A percentile compares a stretch with the other conserved stretches of the same genome.
Conservation (phyloP, 352 stramenopile genomes). For the Globisporangium sylvaticum region DNA sequence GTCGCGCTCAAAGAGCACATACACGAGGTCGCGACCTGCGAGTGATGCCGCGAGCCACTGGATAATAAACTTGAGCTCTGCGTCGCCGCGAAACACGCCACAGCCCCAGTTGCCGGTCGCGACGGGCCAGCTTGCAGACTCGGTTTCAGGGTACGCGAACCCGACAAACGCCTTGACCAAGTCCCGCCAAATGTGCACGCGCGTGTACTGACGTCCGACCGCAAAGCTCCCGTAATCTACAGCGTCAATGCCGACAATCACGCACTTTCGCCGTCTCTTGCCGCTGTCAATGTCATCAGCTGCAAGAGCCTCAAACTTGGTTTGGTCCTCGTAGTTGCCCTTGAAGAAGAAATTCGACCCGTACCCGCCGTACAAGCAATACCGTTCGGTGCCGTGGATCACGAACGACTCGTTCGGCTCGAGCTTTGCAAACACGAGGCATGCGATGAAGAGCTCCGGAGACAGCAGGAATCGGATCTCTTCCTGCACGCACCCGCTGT, state of each 20-base stretch:
- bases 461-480: slow-evolving; percentile 82
- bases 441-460: slow-evolving; percentile 64
- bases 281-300: slow-evolving; percentile 8
- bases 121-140: slow-evolving; percentile 36
- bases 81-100: slow-evolving; percentile 67
- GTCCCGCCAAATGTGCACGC: slow-evolving; percentile 50
- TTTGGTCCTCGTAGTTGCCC: slow-evolving; percentile 39
- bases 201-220: slow-evolving; percentile 44
- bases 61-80: slow-evolving; percentile 78
- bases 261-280: slow-evolving; percentile 35
- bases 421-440: slow-evolving; percentile 57
- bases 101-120: slow-evolving; percentile 83
- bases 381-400: slow-evolving; percentile 63
- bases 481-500: slow-evolving; percentile 70
- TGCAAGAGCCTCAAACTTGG: slow-evolving; percentile 6
- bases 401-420: slow-evolving; percentile 68
- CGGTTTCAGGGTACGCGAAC: slow-evolving; percentile 41
- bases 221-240: slow-evolving; percentile 46
- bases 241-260: slow-evolving; percentile 73
- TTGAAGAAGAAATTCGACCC: slow-evolving; percentile 49
- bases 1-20: slow-evolving; percentile 54
- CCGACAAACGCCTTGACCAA: slow-evolving; percentile 65
- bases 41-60: slow-evolving; percentile 78
- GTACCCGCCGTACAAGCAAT: slow-evolving; percentile 55
- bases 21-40: slow-evolving; percentile 39